phyloP scores from a whole-genome alignment of 352 stramenopile genomes.

The Thalassiosira hispida region DNA sequence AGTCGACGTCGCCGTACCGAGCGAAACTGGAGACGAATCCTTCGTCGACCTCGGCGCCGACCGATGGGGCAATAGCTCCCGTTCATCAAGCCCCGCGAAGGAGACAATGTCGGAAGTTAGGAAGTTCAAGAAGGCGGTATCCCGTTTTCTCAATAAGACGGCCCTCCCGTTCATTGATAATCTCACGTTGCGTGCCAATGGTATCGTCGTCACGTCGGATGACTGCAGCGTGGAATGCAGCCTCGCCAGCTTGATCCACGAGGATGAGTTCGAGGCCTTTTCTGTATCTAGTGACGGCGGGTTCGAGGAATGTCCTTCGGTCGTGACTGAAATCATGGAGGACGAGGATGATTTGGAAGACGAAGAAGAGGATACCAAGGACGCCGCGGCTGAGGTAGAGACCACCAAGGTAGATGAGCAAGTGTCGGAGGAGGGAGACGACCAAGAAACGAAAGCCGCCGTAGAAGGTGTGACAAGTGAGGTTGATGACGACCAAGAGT shows the following conservation, averaged over 20 bases:
- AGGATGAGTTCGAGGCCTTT: not conserved
- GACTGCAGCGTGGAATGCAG: constrained; percentile 56
- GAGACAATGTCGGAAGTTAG: constrained; percentile 15
- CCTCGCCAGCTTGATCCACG: constrained; percentile 40
- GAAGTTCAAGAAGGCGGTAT: constrained; percentile 15
- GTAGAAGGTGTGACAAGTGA: constrained; percentile 8
- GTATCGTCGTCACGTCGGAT: constrained; percentile 42
- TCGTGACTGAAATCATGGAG: constrained; percentile 29
- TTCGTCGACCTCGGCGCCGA: constrained; percentile 46
- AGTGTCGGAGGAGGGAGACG: not conserved
- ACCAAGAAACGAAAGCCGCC: not conserved
- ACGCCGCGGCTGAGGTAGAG: constrained; percentile 16
- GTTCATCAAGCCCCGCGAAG: constrained; percentile 1
- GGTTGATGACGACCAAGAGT: constrained; percentile 25
- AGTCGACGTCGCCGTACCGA: constrained; percentile 18
- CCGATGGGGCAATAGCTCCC: constrained; percentile 9
- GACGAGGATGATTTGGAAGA: constrained; percentile 17
- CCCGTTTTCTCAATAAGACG: constrained; percentile 17
- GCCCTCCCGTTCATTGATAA: constrained; percentile 24
- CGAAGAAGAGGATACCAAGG: constrained; percentile 1
- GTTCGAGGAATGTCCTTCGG: constrained; percentile 23
- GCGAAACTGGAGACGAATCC: not conserved
- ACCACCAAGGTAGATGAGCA: constrained; percentile 8
- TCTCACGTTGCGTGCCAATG: constrained; percentile 33
- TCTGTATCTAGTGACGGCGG: constrained; percentile 13